Evolutionary conservation across 2,329 filamentous ascomycete genomes (phyloP), one percentile per base, ranked within the genome.

Genomic region (Parafenestella ontariensis): DNA sequence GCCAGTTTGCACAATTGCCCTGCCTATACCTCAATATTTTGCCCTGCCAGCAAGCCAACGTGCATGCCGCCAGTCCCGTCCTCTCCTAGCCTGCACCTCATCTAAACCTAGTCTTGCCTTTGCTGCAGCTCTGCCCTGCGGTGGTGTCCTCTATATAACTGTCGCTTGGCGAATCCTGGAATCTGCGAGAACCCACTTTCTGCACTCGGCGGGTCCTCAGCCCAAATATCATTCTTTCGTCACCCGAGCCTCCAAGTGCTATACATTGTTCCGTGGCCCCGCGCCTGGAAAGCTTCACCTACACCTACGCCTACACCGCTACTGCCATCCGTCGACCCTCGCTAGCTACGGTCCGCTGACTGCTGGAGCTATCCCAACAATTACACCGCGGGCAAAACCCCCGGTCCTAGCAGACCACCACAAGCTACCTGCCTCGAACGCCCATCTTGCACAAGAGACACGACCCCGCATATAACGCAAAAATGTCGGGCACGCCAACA

Each of bases 141-240:
- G 52, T 46, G 51, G 46, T 48, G 34, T 56, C 52, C 46, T 54
- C 39, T 37, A 9, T 1, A 24, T 7, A 11, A 20, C 54, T 44
- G 46, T 46, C 56, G 49, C 41, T 49, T 42, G 55, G 43, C 57
- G 51, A 58, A 59, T 66, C 62, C 58, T 61, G 52, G 63, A 69
- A 68, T 57, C 49, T 66, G 58, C 66, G 55, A 66, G 66, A 69
- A 68, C 53, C 66, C 64, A 64, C 64, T 60, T n/a, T 60, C 58
- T 58, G 53, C 33, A 33, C 58, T 54, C 54, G 56, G 60, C 64
- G 60, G 65, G 58, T 58, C 64, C 56, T 54, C 49, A 46, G 54
- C 55, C 45, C 37, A 10, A 66, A 62, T 62, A 69, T 71, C 69
- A 70, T 70, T 55, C 66, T 71, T 65, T 69, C 70, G 68, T 71